A percentile compares a stretch with the other conserved stretches of the same genome.
Conservation (phyloP, 2,329 filamentous ascomycete species). For the Calonectria pseudoturangicola region DNA sequence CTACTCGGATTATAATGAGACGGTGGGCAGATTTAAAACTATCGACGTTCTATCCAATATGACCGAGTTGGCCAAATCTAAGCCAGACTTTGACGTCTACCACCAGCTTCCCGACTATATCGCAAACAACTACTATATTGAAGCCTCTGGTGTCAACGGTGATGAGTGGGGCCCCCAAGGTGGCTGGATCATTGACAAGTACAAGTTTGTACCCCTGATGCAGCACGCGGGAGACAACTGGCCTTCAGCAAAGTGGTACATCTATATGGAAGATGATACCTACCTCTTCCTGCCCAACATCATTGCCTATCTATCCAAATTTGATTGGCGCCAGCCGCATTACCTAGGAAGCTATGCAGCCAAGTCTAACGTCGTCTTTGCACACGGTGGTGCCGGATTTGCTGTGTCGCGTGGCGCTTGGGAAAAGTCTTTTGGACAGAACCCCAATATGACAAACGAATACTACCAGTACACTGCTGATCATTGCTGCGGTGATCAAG, state of each 20-base stretch:
- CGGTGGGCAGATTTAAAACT: slow-evolving; percentile 45
- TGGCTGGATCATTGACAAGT: slow-evolving; percentile 55
- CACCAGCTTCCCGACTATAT: slow-evolving; percentile 50
- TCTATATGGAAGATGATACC: slow-evolving; percentile 54
- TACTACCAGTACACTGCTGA: slow-evolving; percentile 49
- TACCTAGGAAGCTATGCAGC: slow-evolving; percentile 53
- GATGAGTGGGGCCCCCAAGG: slow-evolving; percentile 52
- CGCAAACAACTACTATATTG: slow-evolving; percentile 51
- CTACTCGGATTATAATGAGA: slow-evolving; percentile 52
- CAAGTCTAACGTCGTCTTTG: slow-evolving; percentile 52
- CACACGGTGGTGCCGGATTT: slow-evolving; percentile 53
- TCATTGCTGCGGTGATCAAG: slow-evolving; percentile 54
- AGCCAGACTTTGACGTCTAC: slow-evolving; percentile 51
- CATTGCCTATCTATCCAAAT: slow-evolving; percentile 43
- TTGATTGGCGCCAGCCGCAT: slow-evolving; percentile 48
- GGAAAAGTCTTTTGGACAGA: slow-evolving; percentile 50
- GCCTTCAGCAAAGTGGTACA: slow-evolving; percentile 53
- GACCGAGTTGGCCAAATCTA: slow-evolving; percentile 41
- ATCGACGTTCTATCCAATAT: slow-evolving; percentile 52
- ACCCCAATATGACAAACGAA: slow-evolving; percentile 44
- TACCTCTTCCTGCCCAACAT: slow-evolving; percentile 52
- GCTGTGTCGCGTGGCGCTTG: slow-evolving; percentile 51
- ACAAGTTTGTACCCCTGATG: slow-evolving; percentile 53
- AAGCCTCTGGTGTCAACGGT: slow-evolving; percentile 48
- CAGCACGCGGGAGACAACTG: slow-evolving; percentile 51